These are phyloP conservation scores for Naganishia albida DNA, from an alignment of 1,284 basidiomycete genomes.

Conservation along the genomic window DNA sequence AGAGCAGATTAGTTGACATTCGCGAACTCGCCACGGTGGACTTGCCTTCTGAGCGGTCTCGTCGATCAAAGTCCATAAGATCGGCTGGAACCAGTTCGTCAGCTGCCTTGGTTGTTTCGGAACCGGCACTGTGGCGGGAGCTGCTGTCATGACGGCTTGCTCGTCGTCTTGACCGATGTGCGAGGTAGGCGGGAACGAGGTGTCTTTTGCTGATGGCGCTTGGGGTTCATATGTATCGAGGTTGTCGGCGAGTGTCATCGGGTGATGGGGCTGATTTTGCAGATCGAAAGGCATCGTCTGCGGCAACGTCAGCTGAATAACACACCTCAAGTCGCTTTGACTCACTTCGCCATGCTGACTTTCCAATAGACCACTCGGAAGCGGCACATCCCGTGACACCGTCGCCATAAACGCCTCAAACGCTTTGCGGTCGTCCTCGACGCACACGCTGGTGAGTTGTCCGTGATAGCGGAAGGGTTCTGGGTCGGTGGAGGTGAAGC, in stretches of 20 bases:
- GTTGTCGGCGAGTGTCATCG: too few relatives aligned
- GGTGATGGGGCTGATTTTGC: too few relatives aligned
- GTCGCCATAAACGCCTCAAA: conserved; percentile 13
- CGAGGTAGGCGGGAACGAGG: background rate
- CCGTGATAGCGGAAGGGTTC: background rate
- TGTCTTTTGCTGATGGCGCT: too few relatives aligned
- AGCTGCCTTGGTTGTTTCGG: conserved; percentile 5
- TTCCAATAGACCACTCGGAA: background rate
- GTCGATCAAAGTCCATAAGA: conserved; percentile 11
- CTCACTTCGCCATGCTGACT: background rate
- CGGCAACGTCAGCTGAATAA: too few relatives aligned
- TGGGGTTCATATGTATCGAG: too few relatives aligned
- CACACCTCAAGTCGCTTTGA: background rate
- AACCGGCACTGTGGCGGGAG: background rate
- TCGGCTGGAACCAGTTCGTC: conserved; percentile 21
- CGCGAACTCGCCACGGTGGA: too few relatives aligned
- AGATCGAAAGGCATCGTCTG: too few relatives aligned
- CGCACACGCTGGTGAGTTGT: background rate
- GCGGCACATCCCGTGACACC: conserved; percentile 9
- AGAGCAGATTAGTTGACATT: background rate
- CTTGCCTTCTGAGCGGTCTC: conserved; percentile 13
- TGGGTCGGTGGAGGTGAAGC: background rate
- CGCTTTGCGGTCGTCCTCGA: background rate
- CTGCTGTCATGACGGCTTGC: background rate
- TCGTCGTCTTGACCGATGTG: too few relatives aligned